Evolutionary conservation across 805 yeast species (phyloP).

Genomic region (Cephaloascus albidus): DNA sequence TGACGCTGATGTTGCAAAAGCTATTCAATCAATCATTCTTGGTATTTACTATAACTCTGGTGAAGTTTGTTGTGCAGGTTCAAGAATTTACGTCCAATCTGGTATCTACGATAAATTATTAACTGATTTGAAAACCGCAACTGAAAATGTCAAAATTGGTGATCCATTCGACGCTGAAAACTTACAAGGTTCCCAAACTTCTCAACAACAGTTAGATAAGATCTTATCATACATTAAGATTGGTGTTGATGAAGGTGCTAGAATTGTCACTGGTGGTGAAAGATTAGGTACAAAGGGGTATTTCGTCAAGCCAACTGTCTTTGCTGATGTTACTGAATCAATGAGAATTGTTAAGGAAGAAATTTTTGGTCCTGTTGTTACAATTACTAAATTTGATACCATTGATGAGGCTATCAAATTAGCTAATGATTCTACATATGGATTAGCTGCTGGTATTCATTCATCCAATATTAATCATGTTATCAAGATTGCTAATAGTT

Average conservation of each 20-base stretch:
- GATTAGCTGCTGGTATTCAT: constrained; percentile 88
- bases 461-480: constrained; percentile 70
- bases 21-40: constrained; percentile 22
- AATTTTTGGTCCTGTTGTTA: constrained; percentile 91
- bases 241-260: constrained; percentile 36
- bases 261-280: constrained; percentile 31
- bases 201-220: constrained; percentile 28
- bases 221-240: constrained; percentile 31
- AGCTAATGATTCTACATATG: constrained; percentile 80
- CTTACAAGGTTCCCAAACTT: constrained; percentile 36
- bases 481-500: constrained; percentile 59
- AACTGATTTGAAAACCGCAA: constrained; percentile 23
- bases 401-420: constrained; percentile 69
- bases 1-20: constrained; percentile 28
- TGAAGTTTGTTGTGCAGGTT: constrained; percentile 40
- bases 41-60: constrained; percentile 39
- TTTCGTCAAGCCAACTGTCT: constrained; percentile 74
- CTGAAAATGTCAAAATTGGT: constrained; percentile 29
- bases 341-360: constrained; percentile 79
- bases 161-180: constrained; percentile 31
- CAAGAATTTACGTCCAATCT: constrained; percentile 34
- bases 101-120: constrained; percentile 30
- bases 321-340: constrained; percentile 68
- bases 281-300: constrained; percentile 56
- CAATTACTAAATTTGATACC: constrained; percentile 70